A percentile compares a stretch with the other conserved stretches of the same genome.
Conservation (phyloP, 2,329 filamentous ascomycete species). For the Colletotrichum eleusines region DNA sequence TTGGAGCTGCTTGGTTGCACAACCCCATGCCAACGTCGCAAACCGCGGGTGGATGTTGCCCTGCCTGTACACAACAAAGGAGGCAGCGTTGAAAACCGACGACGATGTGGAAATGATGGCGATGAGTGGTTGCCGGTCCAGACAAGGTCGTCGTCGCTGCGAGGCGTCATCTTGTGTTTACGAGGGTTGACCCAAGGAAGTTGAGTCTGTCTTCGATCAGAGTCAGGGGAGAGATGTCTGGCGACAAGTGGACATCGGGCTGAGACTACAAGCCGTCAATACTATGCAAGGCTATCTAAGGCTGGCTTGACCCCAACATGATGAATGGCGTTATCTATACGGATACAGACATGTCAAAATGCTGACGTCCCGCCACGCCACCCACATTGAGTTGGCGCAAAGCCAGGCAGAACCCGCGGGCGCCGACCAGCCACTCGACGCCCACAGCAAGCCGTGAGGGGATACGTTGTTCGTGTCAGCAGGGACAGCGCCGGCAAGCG, state of each 20-base stretch:
- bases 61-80: not conserved
- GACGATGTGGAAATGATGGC: not conserved
- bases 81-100: not conserved
- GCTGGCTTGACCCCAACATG: too few species aligned
- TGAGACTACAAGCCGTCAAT: not conserved
- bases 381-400: not conserved
- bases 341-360: not conserved
- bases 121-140: too few species aligned
- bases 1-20: conserved; percentile 6
- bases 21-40: conserved; percentile 1
- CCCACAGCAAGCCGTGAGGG: not conserved
- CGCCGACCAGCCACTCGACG: not conserved
- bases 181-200: too few species aligned
- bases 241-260: conserved; percentile 7
- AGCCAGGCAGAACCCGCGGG: not conserved
- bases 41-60: not conserved
- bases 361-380: not conserved
- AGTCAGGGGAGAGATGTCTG: too few species aligned
- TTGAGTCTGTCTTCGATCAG: too few species aligned
- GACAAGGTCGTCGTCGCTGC: too few species aligned
- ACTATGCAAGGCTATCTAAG: too few species aligned
- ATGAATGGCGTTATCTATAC: not conserved
- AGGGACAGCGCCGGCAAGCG: conserved; percentile 1
- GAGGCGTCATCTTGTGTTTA: too few species aligned
- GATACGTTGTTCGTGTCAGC: not conserved